Conservation (phyloP, 139 green algal genomes). For the Yamagishiella unicocca region DNA sequence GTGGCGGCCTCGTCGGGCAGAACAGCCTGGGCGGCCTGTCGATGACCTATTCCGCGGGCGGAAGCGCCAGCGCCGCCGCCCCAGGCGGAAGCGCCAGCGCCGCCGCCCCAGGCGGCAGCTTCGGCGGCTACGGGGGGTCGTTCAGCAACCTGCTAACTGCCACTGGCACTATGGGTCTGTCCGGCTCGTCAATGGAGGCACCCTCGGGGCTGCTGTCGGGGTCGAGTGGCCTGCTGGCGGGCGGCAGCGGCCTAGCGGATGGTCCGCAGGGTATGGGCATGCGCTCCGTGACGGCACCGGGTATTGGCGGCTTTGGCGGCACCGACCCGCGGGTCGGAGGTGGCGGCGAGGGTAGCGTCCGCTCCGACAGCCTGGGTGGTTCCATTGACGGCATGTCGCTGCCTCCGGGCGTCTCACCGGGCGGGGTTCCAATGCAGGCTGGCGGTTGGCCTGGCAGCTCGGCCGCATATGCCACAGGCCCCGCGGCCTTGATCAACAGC, state of each 20-base stretch:
- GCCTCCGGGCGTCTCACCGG: background rate
- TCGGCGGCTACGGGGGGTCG: slow-evolving; percentile 6
- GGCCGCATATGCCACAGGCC: background rate
- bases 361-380: background rate
- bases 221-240: background rate
- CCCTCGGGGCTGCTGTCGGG: background rate
- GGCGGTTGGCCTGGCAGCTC: background rate
- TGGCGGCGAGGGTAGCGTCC: background rate
- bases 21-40: background rate
- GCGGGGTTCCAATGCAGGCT: background rate
- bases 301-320: slow-evolving; percentile 4
- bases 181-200: background rate
- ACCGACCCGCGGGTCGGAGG: background rate
- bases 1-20: background rate
- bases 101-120: background rate
- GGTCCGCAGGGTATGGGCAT: too few relatives aligned
- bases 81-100: background rate
- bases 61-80: background rate
- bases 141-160: slow-evolving; percentile 18
- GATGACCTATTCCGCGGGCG: background rate
- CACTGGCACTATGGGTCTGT: background rate
- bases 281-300: background rate
- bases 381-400: slow-evolving; percentile 25
- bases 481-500: background rate
- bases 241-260: background rate